These are phyloP conservation scores for Hymenoscyphus scutula DNA, from an alignment of 2,329 filamentous ascomycete genomes.

Conservation along the genomic window DNA sequence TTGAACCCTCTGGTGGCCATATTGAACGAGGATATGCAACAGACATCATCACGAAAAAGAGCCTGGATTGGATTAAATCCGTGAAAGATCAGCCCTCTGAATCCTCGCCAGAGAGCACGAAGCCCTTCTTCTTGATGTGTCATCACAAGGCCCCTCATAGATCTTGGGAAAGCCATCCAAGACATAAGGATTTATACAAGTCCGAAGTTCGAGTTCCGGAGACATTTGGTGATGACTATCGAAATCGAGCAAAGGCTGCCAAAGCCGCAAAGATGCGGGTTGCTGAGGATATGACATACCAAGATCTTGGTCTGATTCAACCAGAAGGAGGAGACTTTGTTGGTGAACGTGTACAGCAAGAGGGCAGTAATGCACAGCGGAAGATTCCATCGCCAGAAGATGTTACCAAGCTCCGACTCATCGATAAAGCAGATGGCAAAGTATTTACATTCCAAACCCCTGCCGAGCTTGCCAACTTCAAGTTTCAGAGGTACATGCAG, in stretches of 20 bases:
- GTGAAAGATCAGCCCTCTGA: background rate
- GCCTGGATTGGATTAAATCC: background rate
- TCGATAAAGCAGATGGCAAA: slow-evolving; percentile 46
- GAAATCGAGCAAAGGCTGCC: background rate
- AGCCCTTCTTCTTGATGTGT: slow-evolving; percentile 1
- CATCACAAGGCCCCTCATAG: background rate
- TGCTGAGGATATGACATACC: background rate
- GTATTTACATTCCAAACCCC: slow-evolving; percentile 45
- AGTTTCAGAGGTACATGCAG: slow-evolving; percentile 57
- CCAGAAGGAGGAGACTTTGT: background rate
- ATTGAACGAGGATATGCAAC: background rate
- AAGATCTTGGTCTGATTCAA: background rate
- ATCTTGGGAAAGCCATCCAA: background rate
- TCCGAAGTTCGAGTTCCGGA: background rate
- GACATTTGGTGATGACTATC: background rate
- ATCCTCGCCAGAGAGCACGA: background rate
- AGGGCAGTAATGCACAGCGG: slow-evolving; percentile 22
- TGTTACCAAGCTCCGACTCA: slow-evolving; percentile 37
- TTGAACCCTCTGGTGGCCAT: background rate
- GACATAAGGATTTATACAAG: background rate
- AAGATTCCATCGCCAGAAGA: slow-evolving; percentile 42
- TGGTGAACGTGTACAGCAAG: background rate
- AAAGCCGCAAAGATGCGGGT: background rate
- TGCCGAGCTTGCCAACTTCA: slow-evolving; percentile 49
- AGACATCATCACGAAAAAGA: background rate